Evolutionary conservation across 2,329 filamentous ascomycete genomes (phyloP), one percentile per base, ranked within the genome.

Genomic region (Curvularia sp.): DNA sequence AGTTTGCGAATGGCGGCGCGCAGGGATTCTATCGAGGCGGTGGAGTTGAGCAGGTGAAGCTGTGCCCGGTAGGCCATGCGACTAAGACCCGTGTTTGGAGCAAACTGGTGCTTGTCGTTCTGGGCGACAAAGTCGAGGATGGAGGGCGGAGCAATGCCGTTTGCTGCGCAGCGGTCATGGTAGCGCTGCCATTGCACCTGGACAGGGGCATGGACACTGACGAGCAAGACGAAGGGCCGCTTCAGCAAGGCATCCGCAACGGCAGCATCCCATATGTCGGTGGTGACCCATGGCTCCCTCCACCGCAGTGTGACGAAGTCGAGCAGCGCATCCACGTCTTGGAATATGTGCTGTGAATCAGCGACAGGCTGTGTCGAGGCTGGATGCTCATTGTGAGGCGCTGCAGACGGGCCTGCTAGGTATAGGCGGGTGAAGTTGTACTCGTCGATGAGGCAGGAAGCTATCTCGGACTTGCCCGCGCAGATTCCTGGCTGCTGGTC

Each of bases 121-220:
- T 82, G 80, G n/a, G 84, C 67, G 38, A 88, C 83, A 66, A 89
- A 89, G 51, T 84, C 81, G 53, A 86, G 81, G 3, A 88, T 80
- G 7, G 82, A 77, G 0, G 85, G 84, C 1, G 84, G 80, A 8
- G 80, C 75, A 27, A 84, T 74, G 34, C 80, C 74, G 50, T 79
- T 80, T 34, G 72, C 71, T 53, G 75, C 75, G 69, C 85, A 87
- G 77, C 84, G 83, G 59, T 84, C 77, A 61, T 86, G 87, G 80
- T 90, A 93, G 45, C 95, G 89, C 68, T 85, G 83, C 91, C 92
- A 97, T 51, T 95, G 89, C 43, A 94, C 82, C 49, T 86, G 90
- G 45, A 97, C 84, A 1, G 95, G 95, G 4, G 93, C 94, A 77
- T 98, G 94, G 47, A 98, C 88, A 75, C 92, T 94, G 71, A 99